These are phyloP conservation scores for Paramecium primaurelia DNA, from an alignment of 73 alveolate species.

Conservation along the genomic window DNA sequence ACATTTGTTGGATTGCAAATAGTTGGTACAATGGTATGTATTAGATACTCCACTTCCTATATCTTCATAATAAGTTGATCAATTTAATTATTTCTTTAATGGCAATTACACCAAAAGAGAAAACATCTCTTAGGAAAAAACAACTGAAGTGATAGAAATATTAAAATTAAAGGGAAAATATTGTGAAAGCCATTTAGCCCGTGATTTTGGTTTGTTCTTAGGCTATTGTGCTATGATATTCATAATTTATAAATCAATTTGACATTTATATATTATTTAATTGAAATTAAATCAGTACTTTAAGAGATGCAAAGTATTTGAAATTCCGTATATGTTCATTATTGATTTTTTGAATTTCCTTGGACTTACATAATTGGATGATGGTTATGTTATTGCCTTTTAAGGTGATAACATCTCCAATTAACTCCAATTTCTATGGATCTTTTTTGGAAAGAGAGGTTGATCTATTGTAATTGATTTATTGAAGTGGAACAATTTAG, in stretches of 20 bases:
- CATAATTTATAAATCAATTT: neutral
- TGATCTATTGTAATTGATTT: neutral
- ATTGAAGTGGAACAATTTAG: neutral
- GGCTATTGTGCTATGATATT: neutral
- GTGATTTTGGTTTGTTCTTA: neutral
- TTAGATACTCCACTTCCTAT: neutral
- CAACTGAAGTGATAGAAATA: neutral
- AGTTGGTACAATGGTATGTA: neutral
- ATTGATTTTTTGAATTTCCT: neutral
- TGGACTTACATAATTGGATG: neutral
- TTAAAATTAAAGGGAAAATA: neutral
- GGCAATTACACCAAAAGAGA: neutral
- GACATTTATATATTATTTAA: neutral
- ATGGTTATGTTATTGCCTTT: neutral
- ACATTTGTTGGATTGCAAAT: neutral
- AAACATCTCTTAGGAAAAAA: neutral
- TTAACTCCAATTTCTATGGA: neutral
- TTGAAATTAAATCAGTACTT: neutral
- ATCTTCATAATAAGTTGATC: neutral
- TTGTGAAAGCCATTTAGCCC: neutral
- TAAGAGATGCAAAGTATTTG: neutral
- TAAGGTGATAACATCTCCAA: neutral
- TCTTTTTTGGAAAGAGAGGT: conserved; percentile 2
- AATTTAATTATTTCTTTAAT: neutral
- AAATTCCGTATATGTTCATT: neutral